Evolutionary conservation across 768 basidiomycete species (phyloP).

Genomic region (Agrocybe praecox): DNA sequence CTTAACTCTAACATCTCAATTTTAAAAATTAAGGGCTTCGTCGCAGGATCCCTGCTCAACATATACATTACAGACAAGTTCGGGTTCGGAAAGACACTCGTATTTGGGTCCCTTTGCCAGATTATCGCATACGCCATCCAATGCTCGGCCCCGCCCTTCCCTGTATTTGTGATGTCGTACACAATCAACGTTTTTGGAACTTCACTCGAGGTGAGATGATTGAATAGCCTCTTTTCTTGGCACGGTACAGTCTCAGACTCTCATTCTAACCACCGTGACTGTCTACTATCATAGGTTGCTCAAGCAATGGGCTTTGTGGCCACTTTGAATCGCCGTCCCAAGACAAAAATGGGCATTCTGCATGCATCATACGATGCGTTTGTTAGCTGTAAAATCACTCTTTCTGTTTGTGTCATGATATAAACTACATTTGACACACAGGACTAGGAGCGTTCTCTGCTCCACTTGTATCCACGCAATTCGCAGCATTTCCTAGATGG

Average conservation of each 20-base stretch:
- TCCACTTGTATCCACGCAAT: conserved; percentile 83
- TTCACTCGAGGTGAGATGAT: conserved; percentile 56
- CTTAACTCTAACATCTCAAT: background rate
- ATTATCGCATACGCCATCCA: conserved; percentile 55
- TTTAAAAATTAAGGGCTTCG: conserved; percentile 46
- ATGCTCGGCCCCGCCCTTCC: conserved; percentile 63
- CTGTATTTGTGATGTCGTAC: conserved; percentile 55
- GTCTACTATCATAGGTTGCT: too few relatives aligned
- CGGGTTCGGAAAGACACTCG: conserved; percentile 45
- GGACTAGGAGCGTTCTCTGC: conserved; percentile 67
- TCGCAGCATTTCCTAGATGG: conserved; percentile 67
- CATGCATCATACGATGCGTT: conserved; percentile 54
- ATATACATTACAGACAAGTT: conserved; percentile 37
- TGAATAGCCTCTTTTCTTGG: conserved; percentile 54
- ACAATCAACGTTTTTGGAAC: conserved; percentile 44
- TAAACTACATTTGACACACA: too few relatives aligned
- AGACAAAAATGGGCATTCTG: conserved; percentile 61
- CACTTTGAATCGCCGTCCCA: conserved; percentile 51
- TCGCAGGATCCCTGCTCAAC: conserved; percentile 40
- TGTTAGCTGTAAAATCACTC: background rate
- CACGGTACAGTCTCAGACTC: too few relatives aligned
- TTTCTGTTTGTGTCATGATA: background rate
- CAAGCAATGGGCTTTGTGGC: conserved; percentile 75
- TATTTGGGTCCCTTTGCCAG: conserved; percentile 50
- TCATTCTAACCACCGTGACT: too few relatives aligned